Conservation (phyloP, 1,284 basidiomycete species). For the Meira miltonrushii region DNA sequence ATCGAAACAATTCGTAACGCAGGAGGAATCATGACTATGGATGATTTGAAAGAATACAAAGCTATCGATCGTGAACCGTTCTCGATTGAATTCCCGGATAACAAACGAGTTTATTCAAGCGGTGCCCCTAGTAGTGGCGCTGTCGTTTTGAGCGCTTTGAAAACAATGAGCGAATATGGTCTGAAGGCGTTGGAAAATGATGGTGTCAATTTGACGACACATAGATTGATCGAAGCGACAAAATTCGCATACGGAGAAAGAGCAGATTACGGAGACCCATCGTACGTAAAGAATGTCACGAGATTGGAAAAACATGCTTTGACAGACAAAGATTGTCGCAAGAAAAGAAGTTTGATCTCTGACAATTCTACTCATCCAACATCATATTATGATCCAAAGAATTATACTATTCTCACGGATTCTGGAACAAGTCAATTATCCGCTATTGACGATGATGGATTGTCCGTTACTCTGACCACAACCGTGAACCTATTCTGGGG, state of each 20-base stretch:
- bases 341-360: conserved; percentile 46
- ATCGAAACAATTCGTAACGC: conserved; percentile 24
- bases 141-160: conserved; percentile 48
- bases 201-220: conserved; percentile 43
- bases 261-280: conserved; percentile 54
- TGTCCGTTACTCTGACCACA: conserved; percentile 54
- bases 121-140: conserved; percentile 49
- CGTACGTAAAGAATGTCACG: conserved; percentile 53
- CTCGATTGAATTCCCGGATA: conserved; percentile 31
- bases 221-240: conserved; percentile 54
- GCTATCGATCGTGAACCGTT: conserved; percentile 23
- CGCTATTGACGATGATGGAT: conserved; percentile 52
- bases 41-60: conserved; percentile 38
- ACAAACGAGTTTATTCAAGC: conserved; percentile 34
- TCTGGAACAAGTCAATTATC: conserved; percentile 54
- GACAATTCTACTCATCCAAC: conserved; percentile 36
- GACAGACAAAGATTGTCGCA: conserved; percentile 32
- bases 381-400: conserved; percentile 48
- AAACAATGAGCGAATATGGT: conserved; percentile 41
- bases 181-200: conserved; percentile 23
- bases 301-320: conserved; percentile 50
- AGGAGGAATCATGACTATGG: conserved; percentile 41
- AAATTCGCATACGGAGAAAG: conserved; percentile 55
- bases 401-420: conserved; percentile 47
- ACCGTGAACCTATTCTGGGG: conserved; percentile 56